phyloP scores from a whole-genome alignment of 257 asterid species.

The Solanum commersonii region DNA sequence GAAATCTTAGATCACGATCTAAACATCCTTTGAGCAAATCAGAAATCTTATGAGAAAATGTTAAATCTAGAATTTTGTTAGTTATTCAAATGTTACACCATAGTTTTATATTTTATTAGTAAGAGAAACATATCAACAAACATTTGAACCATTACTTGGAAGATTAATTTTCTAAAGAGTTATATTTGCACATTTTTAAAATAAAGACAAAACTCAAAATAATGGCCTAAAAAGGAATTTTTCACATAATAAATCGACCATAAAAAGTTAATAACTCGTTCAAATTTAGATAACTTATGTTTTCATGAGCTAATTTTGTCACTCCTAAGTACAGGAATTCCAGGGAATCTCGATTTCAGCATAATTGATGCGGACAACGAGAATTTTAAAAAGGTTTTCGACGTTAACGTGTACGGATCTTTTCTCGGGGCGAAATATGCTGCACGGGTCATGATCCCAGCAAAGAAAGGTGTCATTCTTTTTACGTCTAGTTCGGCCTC shows the following conservation, averaged over 20 bases:
- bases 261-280: not conserved
- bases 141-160: not conserved
- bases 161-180: not conserved
- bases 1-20: not conserved
- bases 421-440: conserved; percentile 72
- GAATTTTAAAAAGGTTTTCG: conserved; percentile 53
- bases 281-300: not conserved
- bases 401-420: conserved; percentile 58
- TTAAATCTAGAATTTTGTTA: not conserved
- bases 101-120: not conserved
- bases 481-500: conserved; percentile 56
- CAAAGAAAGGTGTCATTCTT: conserved; percentile 38
- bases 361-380: conserved; percentile 37
- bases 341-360: conserved; percentile 40
- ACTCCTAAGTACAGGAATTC: conserved; percentile 37
- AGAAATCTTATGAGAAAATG: not conserved
- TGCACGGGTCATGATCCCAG: conserved; percentile 68
- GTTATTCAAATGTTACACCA: not conserved
- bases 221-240: not conserved
- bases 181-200: not conserved
- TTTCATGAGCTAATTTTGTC: not conserved
- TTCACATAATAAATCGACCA: too few relatives aligned
- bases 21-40: not conserved
- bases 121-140: not conserved
- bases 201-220: not conserved